phyloP scores from a whole-genome alignment of 2,329 filamentous ascomycete species.

The Bertia moriformis region DNA sequence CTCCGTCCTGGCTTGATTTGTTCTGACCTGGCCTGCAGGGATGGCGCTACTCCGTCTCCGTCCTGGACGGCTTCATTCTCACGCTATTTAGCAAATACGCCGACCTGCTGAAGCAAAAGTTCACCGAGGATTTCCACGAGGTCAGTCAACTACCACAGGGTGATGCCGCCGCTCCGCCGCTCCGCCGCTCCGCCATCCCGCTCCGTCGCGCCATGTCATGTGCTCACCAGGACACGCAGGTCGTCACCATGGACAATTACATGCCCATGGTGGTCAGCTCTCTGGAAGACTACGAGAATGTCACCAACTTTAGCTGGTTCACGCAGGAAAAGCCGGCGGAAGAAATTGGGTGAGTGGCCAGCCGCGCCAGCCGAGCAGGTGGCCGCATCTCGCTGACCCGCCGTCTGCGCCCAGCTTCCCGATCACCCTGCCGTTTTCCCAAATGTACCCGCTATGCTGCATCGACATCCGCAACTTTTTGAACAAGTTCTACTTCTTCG shows the following conservation, averaged over 20 bases:
- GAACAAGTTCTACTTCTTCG: constrained; percentile 96
- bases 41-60: constrained; percentile 75
- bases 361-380: constrained; percentile 4
- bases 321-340: constrained; percentile 67
- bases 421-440: constrained; percentile 89
- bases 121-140: constrained; percentile 92
- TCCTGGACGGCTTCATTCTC: constrained; percentile 74
- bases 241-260: constrained; percentile 82
- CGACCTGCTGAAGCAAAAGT: constrained; percentile 74
- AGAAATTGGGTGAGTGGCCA: constrained; percentile 50
- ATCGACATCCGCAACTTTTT: constrained; percentile 96
- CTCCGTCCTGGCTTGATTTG: constrained; percentile 1
- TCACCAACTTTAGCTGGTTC: constrained; percentile 93
- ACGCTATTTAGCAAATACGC: constrained; percentile 87
- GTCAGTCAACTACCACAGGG: no score
- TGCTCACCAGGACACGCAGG: no score
- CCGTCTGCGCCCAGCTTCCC: constrained; percentile 55
- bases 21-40: constrained; percentile 34
- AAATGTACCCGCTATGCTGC: constrained; percentile 97
- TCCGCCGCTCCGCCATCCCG: no score
- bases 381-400: constrained; percentile 1
- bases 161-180: no score
- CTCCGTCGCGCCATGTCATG: no score
- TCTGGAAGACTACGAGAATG: constrained; percentile 82
- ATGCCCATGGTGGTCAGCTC: constrained; percentile 98